Base-by-base conservation (phyloP, 345 rosid genomes). In the Bruguiera sexangula region DNA sequence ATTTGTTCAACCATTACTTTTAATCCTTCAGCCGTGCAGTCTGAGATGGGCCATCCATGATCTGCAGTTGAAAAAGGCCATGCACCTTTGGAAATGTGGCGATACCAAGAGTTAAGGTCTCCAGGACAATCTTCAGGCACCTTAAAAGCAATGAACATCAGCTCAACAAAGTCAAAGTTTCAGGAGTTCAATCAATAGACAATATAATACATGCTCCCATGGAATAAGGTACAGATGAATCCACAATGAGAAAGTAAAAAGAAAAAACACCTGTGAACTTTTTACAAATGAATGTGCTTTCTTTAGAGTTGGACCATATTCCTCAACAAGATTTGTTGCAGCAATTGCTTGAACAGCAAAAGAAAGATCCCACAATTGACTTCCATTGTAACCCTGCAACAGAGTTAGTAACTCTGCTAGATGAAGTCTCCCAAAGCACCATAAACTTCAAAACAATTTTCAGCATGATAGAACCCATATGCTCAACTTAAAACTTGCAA, bases 11-110 rank as follows among this genome's bases (percentile, higher is more conserved):
- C 54, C 65, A 69, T 80, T 95, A 88, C 99, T 78, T 95, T 90
- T 55, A 95, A 76, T 75, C 94, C 99, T 80, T 95, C 99, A 63
- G 96, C 88, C 0, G 98, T 86, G 85, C 96, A 90, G 70, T 95
- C 99, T 26, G 97, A 95, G 76, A 92, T 89, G 62, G 96, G 97
- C 97, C 97, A 95, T 78, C 99, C 96, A 4, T 94, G 99, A 83
- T 92, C 99, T 46, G 84, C 93, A 46, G 96, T 92, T 62, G 99
- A 95, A 82, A 92, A 95, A 70, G 98, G 94, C 98, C 99, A 92
- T 69, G 96, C 99, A 61, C 98, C 99, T 82, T 92, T 95, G 65
- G 99, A 95, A 79, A 95, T 90, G 83, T 95, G 99, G 51, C 97
- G 96, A 46, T 92, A 87, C 98, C 98, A 92, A 77, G 61, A 80